These are phyloP conservation scores for Dichotomopilus funicola DNA, from an alignment of 2,329 filamentous ascomycete genomes.

Conservation along the genomic window DNA sequence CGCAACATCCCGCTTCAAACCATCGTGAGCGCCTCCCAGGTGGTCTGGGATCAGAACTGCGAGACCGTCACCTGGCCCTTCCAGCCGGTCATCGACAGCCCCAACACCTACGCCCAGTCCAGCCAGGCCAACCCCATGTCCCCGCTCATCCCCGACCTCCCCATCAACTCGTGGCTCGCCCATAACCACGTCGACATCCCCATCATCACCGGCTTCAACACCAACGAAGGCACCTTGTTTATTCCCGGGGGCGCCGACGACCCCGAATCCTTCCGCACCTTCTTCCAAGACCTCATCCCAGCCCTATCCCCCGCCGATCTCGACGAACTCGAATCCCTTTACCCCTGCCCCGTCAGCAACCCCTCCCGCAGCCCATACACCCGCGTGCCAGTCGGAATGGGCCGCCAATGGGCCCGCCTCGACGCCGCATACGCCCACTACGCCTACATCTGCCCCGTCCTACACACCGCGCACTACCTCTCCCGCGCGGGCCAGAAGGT, in stretches of 20 bases:
- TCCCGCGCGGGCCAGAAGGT: conserved; percentile 27
- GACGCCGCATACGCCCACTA: conserved; percentile 58
- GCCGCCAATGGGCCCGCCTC: conserved; percentile 50
- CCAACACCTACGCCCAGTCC: conserved; percentile 23
- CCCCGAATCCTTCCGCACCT: conserved; percentile 47
- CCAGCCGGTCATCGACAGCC: conserved; percentile 60
- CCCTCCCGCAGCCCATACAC: conserved; percentile 24
- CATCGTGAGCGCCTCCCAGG: conserved; percentile 36
- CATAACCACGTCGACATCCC: conserved; percentile 50
- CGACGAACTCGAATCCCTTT: conserved; percentile 49
- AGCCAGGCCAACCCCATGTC: background rate
- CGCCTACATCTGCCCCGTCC: conserved; percentile 57
- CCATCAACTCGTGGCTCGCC: conserved; percentile 52
- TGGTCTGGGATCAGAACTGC: conserved; percentile 40
- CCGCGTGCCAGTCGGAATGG: conserved; percentile 33
- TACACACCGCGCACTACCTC: conserved; percentile 49
- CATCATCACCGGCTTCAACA: conserved; percentile 64
- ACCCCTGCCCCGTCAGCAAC: conserved; percentile 49
- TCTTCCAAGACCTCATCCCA: conserved; percentile 58
- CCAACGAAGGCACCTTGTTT: conserved; percentile 62
- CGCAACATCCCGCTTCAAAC: conserved; percentile 35
- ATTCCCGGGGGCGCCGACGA: conserved; percentile 45
- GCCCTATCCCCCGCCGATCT: conserved; percentile 47
- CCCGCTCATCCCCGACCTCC: conserved; percentile 50
- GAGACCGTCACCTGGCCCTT: conserved; percentile 53